phyloP scores from a whole-genome alignment of 176 grass and related monocot species.

The Rhynchospora pubera region DNA sequence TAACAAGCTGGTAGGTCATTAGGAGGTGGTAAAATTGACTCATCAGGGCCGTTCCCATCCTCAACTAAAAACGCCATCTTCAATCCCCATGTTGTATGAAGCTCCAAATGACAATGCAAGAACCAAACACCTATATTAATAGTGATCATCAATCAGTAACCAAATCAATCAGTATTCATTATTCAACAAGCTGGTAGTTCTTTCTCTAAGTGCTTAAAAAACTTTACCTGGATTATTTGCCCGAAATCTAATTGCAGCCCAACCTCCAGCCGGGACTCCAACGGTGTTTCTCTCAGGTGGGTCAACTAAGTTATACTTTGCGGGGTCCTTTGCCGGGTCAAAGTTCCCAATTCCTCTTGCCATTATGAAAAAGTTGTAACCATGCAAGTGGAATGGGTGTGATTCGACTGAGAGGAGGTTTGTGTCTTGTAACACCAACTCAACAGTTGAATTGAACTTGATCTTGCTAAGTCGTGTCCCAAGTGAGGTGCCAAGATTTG shows the following conservation, averaged over 20 bases:
- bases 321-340: constrained; percentile 37
- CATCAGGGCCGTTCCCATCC: constrained; percentile 26
- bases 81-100: constrained; percentile 49
- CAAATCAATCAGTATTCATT: no score
- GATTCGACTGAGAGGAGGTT: constrained; percentile 46
- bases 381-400: constrained; percentile 66
- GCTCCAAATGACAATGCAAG: constrained; percentile 59
- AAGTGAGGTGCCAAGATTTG: constrained; percentile 38
- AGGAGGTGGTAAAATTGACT: constrained; percentile 43
- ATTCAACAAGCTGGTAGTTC: no score
- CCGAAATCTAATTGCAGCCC: constrained; percentile 48
- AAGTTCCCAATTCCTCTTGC: constrained; percentile 50
- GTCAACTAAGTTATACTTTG: constrained; percentile 47
- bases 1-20: constrained; percentile 44
- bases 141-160: neutral
- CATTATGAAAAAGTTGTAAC: constrained; percentile 60
- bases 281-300: constrained; percentile 58
- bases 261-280: constrained; percentile 49
- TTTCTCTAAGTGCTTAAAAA: neutral
- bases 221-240: constrained; percentile 35
- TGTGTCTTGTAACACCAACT: constrained; percentile 63
- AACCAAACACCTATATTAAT: constrained; percentile 48
- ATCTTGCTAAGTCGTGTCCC: constrained; percentile 53
- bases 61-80: constrained; percentile 54
- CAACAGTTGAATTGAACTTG: constrained; percentile 44